Evolutionary conservation across 2,329 filamentous ascomycete genomes (phyloP).

Genomic region (Trichoderma arundinaceum): DNA sequence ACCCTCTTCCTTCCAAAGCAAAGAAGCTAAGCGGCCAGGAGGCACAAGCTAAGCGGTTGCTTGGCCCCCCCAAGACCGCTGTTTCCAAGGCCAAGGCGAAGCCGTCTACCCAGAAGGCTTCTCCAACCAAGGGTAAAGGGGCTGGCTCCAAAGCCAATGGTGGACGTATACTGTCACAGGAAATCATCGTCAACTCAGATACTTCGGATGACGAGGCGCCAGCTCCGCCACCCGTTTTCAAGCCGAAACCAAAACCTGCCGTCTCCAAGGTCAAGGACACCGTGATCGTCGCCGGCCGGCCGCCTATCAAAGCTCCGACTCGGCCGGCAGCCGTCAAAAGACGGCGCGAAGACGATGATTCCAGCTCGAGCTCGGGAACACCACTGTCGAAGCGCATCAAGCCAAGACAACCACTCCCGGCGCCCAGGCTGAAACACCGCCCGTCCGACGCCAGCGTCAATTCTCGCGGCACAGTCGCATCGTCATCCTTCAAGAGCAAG

Average conservation of each 20-base stretch:
- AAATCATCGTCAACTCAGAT: constrained; percentile 62
- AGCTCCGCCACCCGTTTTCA: constrained; percentile 39
- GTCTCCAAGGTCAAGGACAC: constrained; percentile 43
- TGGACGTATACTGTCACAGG: constrained; percentile 59
- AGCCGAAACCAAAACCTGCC: constrained; percentile 41
- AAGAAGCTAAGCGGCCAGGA: constrained; percentile 62
- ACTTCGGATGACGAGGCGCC: constrained; percentile 58
- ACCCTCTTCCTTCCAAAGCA: constrained; percentile 56
- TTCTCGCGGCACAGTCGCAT: constrained; percentile 42
- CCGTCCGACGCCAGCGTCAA: constrained; percentile 56
- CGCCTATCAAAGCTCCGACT: constrained; percentile 42
- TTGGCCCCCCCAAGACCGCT: constrained; percentile 44
- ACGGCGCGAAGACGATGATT: constrained; percentile 57
- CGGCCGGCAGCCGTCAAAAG: constrained; percentile 55
- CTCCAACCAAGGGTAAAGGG: constrained; percentile 51
- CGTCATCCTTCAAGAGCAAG: constrained; percentile 56
- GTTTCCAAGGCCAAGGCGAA: constrained; percentile 41
- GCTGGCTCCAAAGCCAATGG: constrained; percentile 45
- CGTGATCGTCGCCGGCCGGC: constrained; percentile 44
- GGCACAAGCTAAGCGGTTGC: constrained; percentile 61
- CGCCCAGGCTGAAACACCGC: constrained; percentile 50
- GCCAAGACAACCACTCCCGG: constrained; percentile 50
- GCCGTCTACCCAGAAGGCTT: constrained; percentile 40
- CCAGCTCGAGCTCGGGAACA: constrained; percentile 64
- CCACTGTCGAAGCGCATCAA: constrained; percentile 65